Base-by-base conservation (phyloP, 495 filamentous ascomycete species). In the Penicillium verhagenii region DNA sequence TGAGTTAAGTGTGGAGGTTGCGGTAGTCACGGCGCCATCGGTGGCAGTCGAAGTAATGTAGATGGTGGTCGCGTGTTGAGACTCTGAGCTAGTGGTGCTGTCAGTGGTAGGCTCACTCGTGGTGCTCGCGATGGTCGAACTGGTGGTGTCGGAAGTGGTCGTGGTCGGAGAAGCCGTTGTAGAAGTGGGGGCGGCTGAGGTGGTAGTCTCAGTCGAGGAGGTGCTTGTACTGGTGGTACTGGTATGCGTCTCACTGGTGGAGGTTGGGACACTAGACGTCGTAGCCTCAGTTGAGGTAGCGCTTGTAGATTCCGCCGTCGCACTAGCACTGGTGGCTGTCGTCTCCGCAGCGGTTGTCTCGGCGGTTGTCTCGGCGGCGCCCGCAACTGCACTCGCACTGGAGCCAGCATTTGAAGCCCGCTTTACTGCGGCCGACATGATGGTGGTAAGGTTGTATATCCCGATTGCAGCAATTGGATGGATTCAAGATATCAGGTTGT, bases 41-140 rank as follows among this genome's bases (percentile, higher is more conserved):
- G 46, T 16, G 14, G 69, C 56, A 13, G 72, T 76, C 14, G 70
- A 67, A 1, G 72, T 72, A 9, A 67, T 39, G 11, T 53, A 50
- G 21, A 69, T 39, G 11, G 66, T 65, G 2, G 56, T 70, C 10
- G 49, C 40, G 14, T 18, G 10, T 11, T 14, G 31, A 13, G 49
- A 8, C 19, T 23, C 18, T 14, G 47, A 37, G 14, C 28, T 39
- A 42, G 31, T 28, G 16, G 23, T 37, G 31, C 47, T 50, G 31
- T n/a, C n/a, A n/a, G 47, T 50, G 20, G 28, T 38, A 10, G 28
- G 7, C 6, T 29, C 56, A 33, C 50, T 72, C 25, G 57, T 52
- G 7, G 64, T 47, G 28, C 47, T 72, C 31, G 57, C 38, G 9
- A 61, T 39, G 28, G 52, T 57, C 13, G 55, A 55, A 21, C 52